Conservation (phyloP, 768 basidiomycete species). For the Mycena haematopus region DNA sequence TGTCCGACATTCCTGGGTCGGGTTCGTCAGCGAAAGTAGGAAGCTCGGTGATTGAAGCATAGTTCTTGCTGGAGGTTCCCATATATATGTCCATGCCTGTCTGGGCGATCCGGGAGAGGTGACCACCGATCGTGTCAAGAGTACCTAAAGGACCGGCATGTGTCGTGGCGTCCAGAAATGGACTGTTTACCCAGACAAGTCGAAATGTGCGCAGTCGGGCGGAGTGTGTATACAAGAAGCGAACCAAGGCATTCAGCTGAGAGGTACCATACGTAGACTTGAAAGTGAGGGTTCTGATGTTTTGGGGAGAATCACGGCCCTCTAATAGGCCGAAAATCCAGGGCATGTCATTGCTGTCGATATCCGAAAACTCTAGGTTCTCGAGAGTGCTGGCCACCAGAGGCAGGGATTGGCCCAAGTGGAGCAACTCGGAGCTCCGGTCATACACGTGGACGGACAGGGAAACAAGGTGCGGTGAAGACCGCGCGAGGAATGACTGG, state of each 20-base stretch:
- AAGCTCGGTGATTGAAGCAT: too few relatives aligned
- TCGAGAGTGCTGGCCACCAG: not conserved
- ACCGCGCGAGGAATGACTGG: not conserved
- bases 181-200: not conserved
- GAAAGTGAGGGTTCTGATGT: not conserved
- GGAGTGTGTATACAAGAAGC: not conserved
- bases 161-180: not conserved
- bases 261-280: too few relatives aligned
- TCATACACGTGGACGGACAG: not conserved
- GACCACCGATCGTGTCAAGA: too few relatives aligned
- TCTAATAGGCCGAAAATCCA: not conserved
- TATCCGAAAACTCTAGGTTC: not conserved
- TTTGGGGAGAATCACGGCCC: not conserved
- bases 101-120: too few relatives aligned
- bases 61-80: too few relatives aligned
- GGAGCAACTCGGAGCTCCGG: not conserved
- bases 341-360: not conserved
- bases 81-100: too few relatives aligned
- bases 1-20: too few relatives aligned
- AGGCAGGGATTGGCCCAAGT: not conserved
- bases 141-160: too few relatives aligned
- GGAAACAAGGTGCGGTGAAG: not conserved
- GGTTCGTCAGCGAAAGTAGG: too few relatives aligned
- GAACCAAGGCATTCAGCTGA: not conserved
- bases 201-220: not conserved